Base-by-base conservation (phyloP, 2,329 filamentous ascomycete genomes). In the Harringtonia lauricola region DNA sequence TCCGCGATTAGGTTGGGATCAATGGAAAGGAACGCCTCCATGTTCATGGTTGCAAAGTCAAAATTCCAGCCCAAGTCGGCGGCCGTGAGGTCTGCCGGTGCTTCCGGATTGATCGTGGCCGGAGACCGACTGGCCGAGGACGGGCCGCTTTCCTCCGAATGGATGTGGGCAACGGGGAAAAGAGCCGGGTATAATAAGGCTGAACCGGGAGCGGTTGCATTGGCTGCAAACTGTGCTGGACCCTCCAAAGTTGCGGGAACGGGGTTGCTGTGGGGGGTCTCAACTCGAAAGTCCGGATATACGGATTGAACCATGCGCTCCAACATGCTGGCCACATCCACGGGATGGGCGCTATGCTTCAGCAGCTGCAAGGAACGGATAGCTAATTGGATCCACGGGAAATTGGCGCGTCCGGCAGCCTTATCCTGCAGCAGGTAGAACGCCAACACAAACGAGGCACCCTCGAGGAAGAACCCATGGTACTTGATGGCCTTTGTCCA, bases 41-140 rank as follows among this genome's bases (percentile, higher is more conserved):
- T 49, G 37, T 49, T 47, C 49, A 51, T 51, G 4, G 49, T 46
- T 4, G 41, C 44, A 40, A 51, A 51, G 14, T 51, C 49, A 45
- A 51, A 49, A 31, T 47, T 44, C 45, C 47, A 51, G 10, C 49
- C 49, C 3, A 51, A 41, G 13, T 51, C 49, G 5, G 49, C 49
- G 3, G 45, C 42, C 12, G 47, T 49, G 21, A 51, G 29, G n/a
- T 51, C 49, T 2, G 38, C 34, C 15, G 45, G 43, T 7, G 39
- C 47, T 3, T 47, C 47, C 4, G 39, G 26, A 28, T 24, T 39
- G n/a, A 21, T 28, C 17, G 36, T 37, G 7, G 39, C 26, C 12
- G 36, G 30, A 8, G 37, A 44, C n/a, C 24, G 24, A 10, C 24
- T 28, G 5, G 8, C 36, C 9, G 43, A 44, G 3, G 42, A 31